These are phyloP conservation scores for Claviceps maximensis DNA, from an alignment of 2,329 filamentous ascomycete genomes.

Conservation along the genomic window DNA sequence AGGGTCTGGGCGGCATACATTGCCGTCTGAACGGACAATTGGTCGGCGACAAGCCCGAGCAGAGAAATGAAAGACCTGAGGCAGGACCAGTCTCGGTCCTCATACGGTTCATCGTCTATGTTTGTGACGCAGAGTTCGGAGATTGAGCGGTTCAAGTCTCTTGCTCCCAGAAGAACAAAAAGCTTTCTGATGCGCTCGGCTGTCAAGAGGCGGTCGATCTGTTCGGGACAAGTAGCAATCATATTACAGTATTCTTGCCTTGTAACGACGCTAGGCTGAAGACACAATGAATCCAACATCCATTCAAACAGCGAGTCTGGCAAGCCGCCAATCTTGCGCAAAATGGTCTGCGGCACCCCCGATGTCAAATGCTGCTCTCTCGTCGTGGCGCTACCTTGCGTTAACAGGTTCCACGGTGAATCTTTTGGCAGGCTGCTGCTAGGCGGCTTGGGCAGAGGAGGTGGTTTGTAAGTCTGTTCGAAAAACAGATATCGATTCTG, in stretches of 20 bases:
- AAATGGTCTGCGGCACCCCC: slow-evolving; percentile 45
- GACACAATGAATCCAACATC: slow-evolving; percentile 47
- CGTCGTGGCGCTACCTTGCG: slow-evolving; percentile 27
- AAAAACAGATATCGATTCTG: slow-evolving; percentile 38
- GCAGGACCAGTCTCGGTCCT: slow-evolving; percentile 31
- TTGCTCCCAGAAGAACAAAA: slow-evolving; percentile 45
- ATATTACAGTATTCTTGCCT: slow-evolving; percentile 48
- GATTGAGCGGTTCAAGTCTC: slow-evolving; percentile 21
- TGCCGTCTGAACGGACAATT: slow-evolving; percentile 21
- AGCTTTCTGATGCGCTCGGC: slow-evolving; percentile 34
- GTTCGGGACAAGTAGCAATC: slow-evolving; percentile 29
- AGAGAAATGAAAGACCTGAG: slow-evolving; percentile 31
- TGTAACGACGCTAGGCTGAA: slow-evolving; percentile 41
- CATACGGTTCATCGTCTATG: slow-evolving; percentile 15
- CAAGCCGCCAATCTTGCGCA: slow-evolving; percentile 23
- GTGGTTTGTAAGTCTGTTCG: slow-evolving; percentile 18
- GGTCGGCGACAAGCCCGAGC: slow-evolving; percentile 23
- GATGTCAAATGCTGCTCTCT: slow-evolving; percentile 48
- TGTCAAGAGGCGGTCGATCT: slow-evolving; percentile 31
- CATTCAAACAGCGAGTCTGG: slow-evolving; percentile 55
- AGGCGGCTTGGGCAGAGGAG: slow-evolving; percentile 14
- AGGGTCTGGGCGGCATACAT: slow-evolving; percentile 32
- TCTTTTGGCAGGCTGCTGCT: slow-evolving; percentile 18
- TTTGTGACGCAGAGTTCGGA: slow-evolving; percentile 17
- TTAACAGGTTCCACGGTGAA: slow-evolving; percentile 35